Evolutionary conservation across 768 basidiomycete genomes (phyloP), one percentile per base, ranked within the genome.

Genomic region (Tulasnella sp.): DNA sequence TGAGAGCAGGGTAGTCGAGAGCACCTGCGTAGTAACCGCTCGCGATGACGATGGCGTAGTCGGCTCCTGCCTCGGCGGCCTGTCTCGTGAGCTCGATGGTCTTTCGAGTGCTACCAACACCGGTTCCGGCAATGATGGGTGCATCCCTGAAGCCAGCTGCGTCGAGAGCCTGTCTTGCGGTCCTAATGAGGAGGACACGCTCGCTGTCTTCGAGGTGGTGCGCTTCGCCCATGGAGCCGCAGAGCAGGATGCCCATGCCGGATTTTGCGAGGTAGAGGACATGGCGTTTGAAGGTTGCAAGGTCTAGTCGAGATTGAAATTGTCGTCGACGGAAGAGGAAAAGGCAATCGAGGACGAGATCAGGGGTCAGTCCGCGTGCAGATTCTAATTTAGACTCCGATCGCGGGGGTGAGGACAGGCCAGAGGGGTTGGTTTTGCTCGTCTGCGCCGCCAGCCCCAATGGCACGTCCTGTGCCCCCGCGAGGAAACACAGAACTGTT

Each of bases 141-240:
- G 92, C 85, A 52, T 88, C 81, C 18, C 81, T 75, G 34, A 94
- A 85, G 1, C 91, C 92, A 21, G 89, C 90, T 16, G 85, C 85
- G 83, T 97, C 94, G 71, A 97, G 88, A 0, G 90, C 92, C 76
- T 88, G 88, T 58, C 96, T 90, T 31, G 92, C 91, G 2, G 90
- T 87, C 77, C 86, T 88, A 84, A 95, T 90, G 81, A 96, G 86
- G 14, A 83, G 85, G 71, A 87, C 86, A 56, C 95, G 91, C 83
- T 97, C 95, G 3, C 87, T 83, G 82, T 89, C 92, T 58, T 92
- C 85, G 71, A 91, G 85, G 83, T 96, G 94, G 81, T 91, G 88
- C 27, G 93, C 94, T 84, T 97, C 95, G 82, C 95, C 92, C 93
- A 94, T 94, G 6, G 93, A 92, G 24, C 95, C 95, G 44, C 91